Base-by-base conservation (phyloP, 306 rosid species). In the Vachellia collinsii region DNA sequence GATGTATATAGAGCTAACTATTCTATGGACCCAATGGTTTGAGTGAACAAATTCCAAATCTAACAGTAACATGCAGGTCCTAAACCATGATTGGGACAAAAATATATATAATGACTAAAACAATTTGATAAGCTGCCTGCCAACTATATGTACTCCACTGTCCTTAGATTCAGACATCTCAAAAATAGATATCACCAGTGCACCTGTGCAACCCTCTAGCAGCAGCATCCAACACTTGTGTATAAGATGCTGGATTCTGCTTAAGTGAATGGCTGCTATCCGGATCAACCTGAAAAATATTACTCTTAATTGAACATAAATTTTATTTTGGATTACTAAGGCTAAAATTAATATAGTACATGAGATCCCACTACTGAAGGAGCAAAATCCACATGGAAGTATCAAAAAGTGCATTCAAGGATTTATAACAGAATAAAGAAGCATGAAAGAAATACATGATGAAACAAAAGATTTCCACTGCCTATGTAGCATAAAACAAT, bases 151-250 rank as follows among this genome's bases (percentile, higher is more conserved):
- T 76, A 63, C 47, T 61, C 67, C n/a, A 76, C 36, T 53, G 66
- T 63, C 61, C 62, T 11, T 43, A 74, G 66, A 81, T 70, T 68
- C 48, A 48, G 11, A 66, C 68, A 78, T 59, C 46, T 75, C 71
- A 76, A 39, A 78, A 43, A 75, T 19, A 78, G 43, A 43, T 67
- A 64, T 78, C 64, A 71, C 54, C 34, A 22, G 70, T 70, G 77
- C 78, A 94, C 98, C 98, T 94, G 88, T 94, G 90, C 85, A 94
- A 81, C 70, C 98, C 94, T 83, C 98, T 86, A 42, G 97, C 90
- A 16, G 97, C 88, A 76, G 91, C 91, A 85, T 80, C 88, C 77
- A 92, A 80, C 85, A 80, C 85, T 72, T 88, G 94, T 2, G 91
- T 85, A 75, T 94, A 94, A 48, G 87, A 79, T 82, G 97, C 97